These are phyloP conservation scores for Ophiocordyceps unilateralis DNA, from an alignment of 2,329 filamentous ascomycete genomes.

Conservation along the genomic window DNA sequence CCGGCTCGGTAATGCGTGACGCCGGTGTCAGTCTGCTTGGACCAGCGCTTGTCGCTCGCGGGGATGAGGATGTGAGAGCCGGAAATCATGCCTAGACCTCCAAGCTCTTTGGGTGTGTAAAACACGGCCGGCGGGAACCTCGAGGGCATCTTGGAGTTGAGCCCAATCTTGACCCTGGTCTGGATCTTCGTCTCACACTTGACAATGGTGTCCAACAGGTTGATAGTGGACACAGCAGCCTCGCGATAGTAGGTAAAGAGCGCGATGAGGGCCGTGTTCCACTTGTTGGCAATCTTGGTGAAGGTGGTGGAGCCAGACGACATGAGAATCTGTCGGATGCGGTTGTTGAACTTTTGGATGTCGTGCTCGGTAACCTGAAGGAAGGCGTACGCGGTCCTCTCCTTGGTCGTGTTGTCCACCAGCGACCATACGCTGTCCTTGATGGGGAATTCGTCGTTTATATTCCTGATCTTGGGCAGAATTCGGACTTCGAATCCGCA, in stretches of 20 bases:
- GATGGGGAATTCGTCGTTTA: slow-evolving; percentile 89
- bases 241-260: slow-evolving; percentile 98
- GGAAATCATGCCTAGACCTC: slow-evolving; percentile 96
- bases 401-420: slow-evolving; percentile 90
- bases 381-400: slow-evolving; percentile 93
- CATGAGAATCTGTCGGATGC: slow-evolving; percentile 97
- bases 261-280: slow-evolving; percentile 95
- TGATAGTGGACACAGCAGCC: slow-evolving; percentile 87
- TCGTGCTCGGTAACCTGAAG: slow-evolving; percentile 95
- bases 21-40: slow-evolving; percentile 91
- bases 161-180: slow-evolving; percentile 92
- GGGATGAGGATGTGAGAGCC: slow-evolving; percentile 96
- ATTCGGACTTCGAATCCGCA: slow-evolving; percentile 95
- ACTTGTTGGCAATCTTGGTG: slow-evolving; percentile 99
- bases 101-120: slow-evolving; percentile 95
- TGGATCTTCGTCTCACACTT: slow-evolving; percentile 99
- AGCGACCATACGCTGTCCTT: slow-evolving; percentile 98
- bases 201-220: slow-evolving; percentile 89
- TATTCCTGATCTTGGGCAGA: slow-evolving; percentile 83
- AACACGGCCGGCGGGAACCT: slow-evolving; percentile 97
- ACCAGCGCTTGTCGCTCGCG: slow-evolving; percentile 95
- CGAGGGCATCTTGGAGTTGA: slow-evolving; percentile 99
- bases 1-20: slow-evolving; percentile 94
- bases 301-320: slow-evolving; percentile 98
- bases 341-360: slow-evolving; percentile 97